Evolutionary conservation across 1,139 yeast species (phyloP).

Genomic region (Lodderomyces margitis): DNA sequence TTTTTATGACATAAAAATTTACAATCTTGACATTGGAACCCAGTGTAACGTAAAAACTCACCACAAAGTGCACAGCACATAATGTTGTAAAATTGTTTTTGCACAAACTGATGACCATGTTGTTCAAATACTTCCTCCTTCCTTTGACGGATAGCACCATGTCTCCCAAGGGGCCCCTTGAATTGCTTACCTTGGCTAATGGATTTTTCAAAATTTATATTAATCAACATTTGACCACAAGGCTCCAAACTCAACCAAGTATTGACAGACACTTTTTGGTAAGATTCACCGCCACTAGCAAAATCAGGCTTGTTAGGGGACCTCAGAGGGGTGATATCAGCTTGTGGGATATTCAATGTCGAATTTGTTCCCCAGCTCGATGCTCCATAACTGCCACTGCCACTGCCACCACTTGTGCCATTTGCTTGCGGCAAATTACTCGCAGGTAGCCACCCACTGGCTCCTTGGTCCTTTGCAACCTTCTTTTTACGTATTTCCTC

Average conservation of each 20-base stretch:
- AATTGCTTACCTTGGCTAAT: constrained; percentile 53
- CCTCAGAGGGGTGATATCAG: constrained; percentile 7
- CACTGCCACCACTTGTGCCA: constrained; percentile 7
- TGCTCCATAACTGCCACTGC: constrained; percentile 8
- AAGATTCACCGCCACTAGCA: constrained; percentile 23
- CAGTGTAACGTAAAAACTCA: constrained; percentile 89
- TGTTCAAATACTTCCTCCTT: constrained; percentile 94
- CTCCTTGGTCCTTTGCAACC: constrained; percentile 70
- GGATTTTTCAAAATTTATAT: constrained; percentile 74
- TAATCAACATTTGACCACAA: constrained; percentile 80
- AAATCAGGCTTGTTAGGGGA: constrained; percentile 7
- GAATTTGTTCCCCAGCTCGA: constrained; percentile 3
- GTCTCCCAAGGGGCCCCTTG: constrained; percentile 86
- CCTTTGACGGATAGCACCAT: constrained; percentile 94
- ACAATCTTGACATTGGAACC: constrained; percentile 96
- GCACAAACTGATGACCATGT: constrained; percentile 96
- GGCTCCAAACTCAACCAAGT: constrained; percentile 96
- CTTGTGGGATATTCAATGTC: constrained; percentile 7
- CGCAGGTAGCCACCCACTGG: constrained; percentile 88
- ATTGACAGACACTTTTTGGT: constrained; percentile 41
- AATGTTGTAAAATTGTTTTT: constrained; percentile 90
- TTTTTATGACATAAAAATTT: constrained; percentile 90
- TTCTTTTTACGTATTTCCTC: constrained; percentile 92
- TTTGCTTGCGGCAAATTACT: constrained; percentile 42
- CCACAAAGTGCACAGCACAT: constrained; percentile 98